A percentile compares a stretch with the other conserved stretches of the same genome.
Conservation (phyloP, 345 rosid genomes). For the Noccaea bulbosa region DNA sequence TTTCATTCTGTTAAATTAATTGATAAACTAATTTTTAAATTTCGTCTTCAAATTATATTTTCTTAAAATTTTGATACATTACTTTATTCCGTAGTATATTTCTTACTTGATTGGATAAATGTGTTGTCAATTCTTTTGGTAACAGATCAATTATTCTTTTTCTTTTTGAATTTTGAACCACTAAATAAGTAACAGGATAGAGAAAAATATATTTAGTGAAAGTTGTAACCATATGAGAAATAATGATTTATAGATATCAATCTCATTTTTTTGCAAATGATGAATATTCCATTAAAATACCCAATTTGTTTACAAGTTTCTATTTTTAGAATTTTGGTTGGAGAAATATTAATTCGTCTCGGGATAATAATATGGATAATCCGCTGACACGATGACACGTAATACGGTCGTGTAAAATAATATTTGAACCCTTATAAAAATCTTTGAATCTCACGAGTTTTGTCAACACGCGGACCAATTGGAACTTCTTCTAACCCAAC, state of each 20-base stretch:
- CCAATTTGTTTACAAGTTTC: not conserved
- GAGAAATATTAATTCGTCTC: not conserved
- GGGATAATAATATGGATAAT: slow-evolving; percentile 10
- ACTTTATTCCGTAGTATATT: not conserved
- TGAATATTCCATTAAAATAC: not conserved
- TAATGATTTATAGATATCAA: not conserved
- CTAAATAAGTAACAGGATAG: too few relatives aligned
- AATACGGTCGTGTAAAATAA: slow-evolving; percentile 17
- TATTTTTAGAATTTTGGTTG: not conserved
- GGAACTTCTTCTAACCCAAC: not conserved
- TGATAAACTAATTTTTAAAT: not conserved
- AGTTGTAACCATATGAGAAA: not conserved
- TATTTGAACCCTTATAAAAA: slow-evolving; percentile 12
- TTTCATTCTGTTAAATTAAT: not conserved
- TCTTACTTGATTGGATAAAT: too few relatives aligned
- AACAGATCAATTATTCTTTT: too few relatives aligned
- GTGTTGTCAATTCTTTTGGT: too few relatives aligned
- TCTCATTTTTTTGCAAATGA: not conserved
- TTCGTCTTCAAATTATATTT: not conserved
- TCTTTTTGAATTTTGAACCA: too few relatives aligned
- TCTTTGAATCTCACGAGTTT: not conserved
- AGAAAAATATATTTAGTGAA: too few relatives aligned
- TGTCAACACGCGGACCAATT: slow-evolving; percentile 10
- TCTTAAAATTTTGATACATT: not conserved
- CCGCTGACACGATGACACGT: slow-evolving; percentile 41